These are phyloP conservation scores for Penicillium maclennaniae DNA, from an alignment of 495 filamentous ascomycete species.

Conservation along the genomic window DNA sequence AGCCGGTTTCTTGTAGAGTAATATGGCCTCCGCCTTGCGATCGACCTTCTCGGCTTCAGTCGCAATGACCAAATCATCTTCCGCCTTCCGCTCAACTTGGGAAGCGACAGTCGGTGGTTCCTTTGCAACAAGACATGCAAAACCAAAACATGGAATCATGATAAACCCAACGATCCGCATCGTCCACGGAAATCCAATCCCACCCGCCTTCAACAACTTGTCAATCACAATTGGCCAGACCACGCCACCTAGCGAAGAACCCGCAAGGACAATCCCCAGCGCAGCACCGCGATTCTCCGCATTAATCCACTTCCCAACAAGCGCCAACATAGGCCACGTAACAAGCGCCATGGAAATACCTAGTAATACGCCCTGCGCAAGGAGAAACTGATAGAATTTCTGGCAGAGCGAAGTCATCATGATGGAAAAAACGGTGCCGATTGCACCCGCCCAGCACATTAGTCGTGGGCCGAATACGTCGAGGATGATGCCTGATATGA, in stretches of 20 bases:
- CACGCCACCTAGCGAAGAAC: slow-evolving; percentile 56
- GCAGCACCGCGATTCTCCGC: slow-evolving; percentile 47
- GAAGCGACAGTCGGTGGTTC: not conserved
- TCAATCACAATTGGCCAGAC: slow-evolving; percentile 45
- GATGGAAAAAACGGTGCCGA: slow-evolving; percentile 37
- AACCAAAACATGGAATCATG: slow-evolving; percentile 50
- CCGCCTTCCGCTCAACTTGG: not conserved
- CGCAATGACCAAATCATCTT: not conserved
- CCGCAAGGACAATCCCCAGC: slow-evolving; percentile 51
- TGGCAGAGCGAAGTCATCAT: slow-evolving; percentile 59
- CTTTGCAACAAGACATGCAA: slow-evolving; percentile 40
- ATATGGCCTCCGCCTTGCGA: slow-evolving; percentile 14
- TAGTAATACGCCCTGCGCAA: slow-evolving; percentile 56
- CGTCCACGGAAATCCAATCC: slow-evolving; percentile 47
- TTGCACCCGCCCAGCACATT: slow-evolving; percentile 23
- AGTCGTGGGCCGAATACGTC: slow-evolving; percentile 39
- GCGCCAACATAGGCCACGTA: slow-evolving; percentile 48
- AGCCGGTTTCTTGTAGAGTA: slow-evolving; percentile 19
- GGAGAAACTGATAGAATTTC: slow-evolving; percentile 59
- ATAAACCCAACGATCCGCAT: slow-evolving; percentile 49
- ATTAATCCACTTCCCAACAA: slow-evolving; percentile 53
- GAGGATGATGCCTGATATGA: slow-evolving; percentile 31
- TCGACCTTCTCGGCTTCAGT: not conserved
- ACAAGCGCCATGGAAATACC: slow-evolving; percentile 50
- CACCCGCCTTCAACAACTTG: slow-evolving; percentile 25